Percentiles rank a stretch among this genome's conserved stretches.
Conservation (phyloP, 2,329 filamentous ascomycete species). For the Ascochyta lentis region DNA sequence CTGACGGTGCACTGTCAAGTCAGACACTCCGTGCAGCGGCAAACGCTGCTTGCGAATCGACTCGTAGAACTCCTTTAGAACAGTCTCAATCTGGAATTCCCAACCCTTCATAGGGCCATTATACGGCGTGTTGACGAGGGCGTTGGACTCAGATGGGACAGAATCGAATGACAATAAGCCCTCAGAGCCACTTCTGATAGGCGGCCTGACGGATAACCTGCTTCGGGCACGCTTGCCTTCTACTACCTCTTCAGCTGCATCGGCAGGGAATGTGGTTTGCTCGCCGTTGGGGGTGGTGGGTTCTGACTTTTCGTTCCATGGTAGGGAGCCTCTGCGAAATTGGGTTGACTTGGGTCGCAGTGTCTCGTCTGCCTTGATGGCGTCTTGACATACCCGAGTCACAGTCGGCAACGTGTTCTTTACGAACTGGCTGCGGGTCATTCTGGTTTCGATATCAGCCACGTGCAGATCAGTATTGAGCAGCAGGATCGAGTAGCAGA, state of each 20-base stretch:
- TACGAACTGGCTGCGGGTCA: slow-evolving; percentile 93
- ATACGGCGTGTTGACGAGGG: slow-evolving; percentile 79
- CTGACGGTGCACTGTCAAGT: slow-evolving; percentile 55
- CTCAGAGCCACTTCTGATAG: slow-evolving; percentile 46
- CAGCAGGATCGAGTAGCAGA: slow-evolving; percentile 93
- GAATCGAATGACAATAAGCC: slow-evolving; percentile 46
- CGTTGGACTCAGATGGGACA: slow-evolving; percentile 65
- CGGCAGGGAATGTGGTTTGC: slow-evolving; percentile 34
- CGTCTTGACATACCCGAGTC: slow-evolving; percentile 75
- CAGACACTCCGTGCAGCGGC: slow-evolving; percentile 77
- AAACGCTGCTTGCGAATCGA: slow-evolving; percentile 89
- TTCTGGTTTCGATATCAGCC: slow-evolving; percentile 94
- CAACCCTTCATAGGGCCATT: slow-evolving; percentile 78
- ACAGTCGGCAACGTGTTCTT: slow-evolving; percentile 96
- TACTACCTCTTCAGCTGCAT: slow-evolving; percentile 40
- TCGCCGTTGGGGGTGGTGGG: slow-evolving; percentile 43
- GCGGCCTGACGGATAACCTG: slow-evolving; percentile 53
- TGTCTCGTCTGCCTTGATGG: slow-evolving; percentile 55
- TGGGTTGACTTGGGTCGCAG: slow-evolving; percentile 44
- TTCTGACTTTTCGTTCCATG: slow-evolving; percentile 47
- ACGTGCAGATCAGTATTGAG: slow-evolving; percentile 96
- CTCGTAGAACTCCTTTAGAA: slow-evolving; percentile 88
- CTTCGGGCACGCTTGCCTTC: slow-evolving; percentile 49
- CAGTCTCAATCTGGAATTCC: slow-evolving; percentile 88
- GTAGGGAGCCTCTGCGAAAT: slow-evolving; percentile 42